Conservation (phyloP, 2,329 filamentous ascomycete genomes). For the Sporothrix schenckii region DNA sequence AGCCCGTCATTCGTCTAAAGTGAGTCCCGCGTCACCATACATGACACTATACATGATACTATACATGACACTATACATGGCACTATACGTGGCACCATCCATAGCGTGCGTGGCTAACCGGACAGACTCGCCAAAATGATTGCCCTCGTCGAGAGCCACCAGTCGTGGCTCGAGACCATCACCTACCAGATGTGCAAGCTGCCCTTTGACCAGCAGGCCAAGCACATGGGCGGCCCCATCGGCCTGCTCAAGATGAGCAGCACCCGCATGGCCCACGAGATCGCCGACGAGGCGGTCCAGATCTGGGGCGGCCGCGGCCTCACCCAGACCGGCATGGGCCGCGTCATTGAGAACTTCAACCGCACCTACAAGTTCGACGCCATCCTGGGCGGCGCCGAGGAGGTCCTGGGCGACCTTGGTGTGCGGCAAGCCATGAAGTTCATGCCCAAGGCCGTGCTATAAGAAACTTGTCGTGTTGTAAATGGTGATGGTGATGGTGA, state of each 20-base stretch:
- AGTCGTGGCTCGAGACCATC: constrained; percentile 81
- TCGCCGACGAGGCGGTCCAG: constrained; percentile 81
- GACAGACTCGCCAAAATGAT: constrained; percentile 87
- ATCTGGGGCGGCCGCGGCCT: constrained; percentile 83
- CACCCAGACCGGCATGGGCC: constrained; percentile 81
- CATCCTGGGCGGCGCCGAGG: constrained; percentile 79
- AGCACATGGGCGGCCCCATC: constrained; percentile 77
- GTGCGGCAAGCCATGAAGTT: constrained; percentile 81
- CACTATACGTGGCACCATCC: neutral
- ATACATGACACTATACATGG: too few species aligned
- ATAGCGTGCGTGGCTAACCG: constrained; percentile 53
- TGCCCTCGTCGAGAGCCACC: constrained; percentile 75
- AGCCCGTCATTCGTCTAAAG: constrained; percentile 83
- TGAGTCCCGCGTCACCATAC: constrained; percentile 43
- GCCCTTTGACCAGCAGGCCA: constrained; percentile 75
- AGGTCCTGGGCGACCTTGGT: constrained; percentile 78
- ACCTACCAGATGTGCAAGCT: constrained; percentile 89
- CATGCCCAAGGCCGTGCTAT: constrained; percentile 84
- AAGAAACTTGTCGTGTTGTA: neutral
- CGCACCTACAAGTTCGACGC: constrained; percentile 81
- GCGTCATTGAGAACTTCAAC: constrained; percentile 81
- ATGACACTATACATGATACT: neutral
- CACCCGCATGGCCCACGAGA: constrained; percentile 77
- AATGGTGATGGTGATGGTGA: neutral
- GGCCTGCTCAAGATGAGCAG: constrained; percentile 78